Percentiles rank a stretch among this genome's conserved stretches.
phyloP scores from a whole-genome alignment of 2,329 filamentous ascomycete genomes.

The Xylariaceae sp. region DNA sequence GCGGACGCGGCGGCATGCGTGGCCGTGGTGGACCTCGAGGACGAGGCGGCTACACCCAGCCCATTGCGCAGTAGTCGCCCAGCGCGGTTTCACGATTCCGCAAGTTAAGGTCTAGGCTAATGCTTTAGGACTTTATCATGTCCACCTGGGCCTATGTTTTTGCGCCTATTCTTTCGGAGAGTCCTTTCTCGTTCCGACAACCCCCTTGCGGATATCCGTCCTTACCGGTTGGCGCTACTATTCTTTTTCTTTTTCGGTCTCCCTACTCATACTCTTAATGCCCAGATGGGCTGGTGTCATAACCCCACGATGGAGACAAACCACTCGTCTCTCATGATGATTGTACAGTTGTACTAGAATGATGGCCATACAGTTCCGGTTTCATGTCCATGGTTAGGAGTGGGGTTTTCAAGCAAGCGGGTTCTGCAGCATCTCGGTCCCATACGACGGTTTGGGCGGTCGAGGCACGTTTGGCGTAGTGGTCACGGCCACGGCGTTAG shows the following conservation, averaged over 20 bases:
- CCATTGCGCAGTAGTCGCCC: slow-evolving; percentile 22
- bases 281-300: background rate
- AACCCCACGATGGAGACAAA: background rate
- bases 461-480: slow-evolving; percentile 29
- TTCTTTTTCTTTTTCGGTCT: background rate
- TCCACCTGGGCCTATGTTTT: background rate
- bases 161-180: background rate
- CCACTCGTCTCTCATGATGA: slow-evolving; percentile 3
- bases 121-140: background rate
- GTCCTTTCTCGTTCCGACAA: background rate
- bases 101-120: background rate
- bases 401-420: slow-evolving; percentile 25
- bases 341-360: slow-evolving; percentile 27
- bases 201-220: background rate
- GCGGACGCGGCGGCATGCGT: slow-evolving; percentile 47
- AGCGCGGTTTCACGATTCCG: background rate
- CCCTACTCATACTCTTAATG: slow-evolving; percentile 1
- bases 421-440: slow-evolving; percentile 24
- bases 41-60: slow-evolving; percentile 27
- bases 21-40: slow-evolving; percentile 40
- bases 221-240: background rate
- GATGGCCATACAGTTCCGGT: slow-evolving; percentile 22
- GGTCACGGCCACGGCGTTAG: slow-evolving; percentile 26
- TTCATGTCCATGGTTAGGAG: slow-evolving; percentile 24
- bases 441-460: slow-evolving; percentile 19